Evolutionary conservation across 2,329 filamentous ascomycete genomes (phyloP), one percentile per base, ranked within the genome.

Genomic region (Aspergillus sp.): DNA sequence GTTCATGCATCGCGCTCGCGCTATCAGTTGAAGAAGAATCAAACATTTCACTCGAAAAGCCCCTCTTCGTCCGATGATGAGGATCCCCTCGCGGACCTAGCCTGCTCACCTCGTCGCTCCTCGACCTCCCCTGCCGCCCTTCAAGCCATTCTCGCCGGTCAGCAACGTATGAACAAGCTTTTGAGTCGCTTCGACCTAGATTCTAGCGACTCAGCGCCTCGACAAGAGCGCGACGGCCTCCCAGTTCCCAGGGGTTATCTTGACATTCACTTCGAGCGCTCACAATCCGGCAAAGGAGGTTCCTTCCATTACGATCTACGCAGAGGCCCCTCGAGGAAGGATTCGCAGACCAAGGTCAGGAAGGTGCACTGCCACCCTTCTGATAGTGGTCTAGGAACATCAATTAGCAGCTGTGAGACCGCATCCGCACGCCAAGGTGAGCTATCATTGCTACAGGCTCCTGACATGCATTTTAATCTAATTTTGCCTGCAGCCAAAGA

Each of bases 381-480:
- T 15, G 93, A 97, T 79, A 96, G 92, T 74, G 93, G 92, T 57
- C 82, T 97, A 65, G 93, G 93, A 55, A 90, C 91, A 47, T 97
- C 92, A 45, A 83, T 97, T 70, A 85, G 82, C 62, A 90, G 86
- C 51, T 83, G 80, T 36, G 76, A 78, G 58, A 80, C 79, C 58
- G 64, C 72, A 47, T 68, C 70, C 13, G 82, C 85, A 65, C 84
- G 86, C 73, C 74, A 79, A 66, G 75, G 76, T 64, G 57, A 38
- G 59, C 57, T 48, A 38, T 57, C 32, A 55, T 53, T 12, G 6
- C 17, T 49, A 47, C 25, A 7, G 6, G 47, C 19, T 45, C 45
- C 25, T 25, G 12, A 5, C 28, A 19, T 45, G 50, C 25, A 23
- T n/a, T n/a, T 17, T 47, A 47, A 17, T 15, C 57, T 65, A 61